Conservation (phyloP, 2,329 filamentous ascomycete genomes). For the Colletotrichum cereale region DNA sequence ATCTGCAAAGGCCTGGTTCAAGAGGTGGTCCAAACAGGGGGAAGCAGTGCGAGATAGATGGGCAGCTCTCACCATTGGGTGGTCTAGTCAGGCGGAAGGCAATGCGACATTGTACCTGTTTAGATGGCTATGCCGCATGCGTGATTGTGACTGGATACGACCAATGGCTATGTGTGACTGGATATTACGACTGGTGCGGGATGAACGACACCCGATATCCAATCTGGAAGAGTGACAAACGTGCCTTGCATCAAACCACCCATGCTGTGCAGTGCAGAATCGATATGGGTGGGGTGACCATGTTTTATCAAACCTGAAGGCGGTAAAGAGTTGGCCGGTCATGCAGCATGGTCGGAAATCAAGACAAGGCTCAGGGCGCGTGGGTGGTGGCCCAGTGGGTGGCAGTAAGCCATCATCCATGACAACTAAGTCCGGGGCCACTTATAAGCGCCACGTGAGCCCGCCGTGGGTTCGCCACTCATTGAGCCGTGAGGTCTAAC, state of each 20-base stretch:
- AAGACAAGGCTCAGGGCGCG: not conserved
- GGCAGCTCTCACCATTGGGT: conserved; percentile 26
- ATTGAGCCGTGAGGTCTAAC: conserved; percentile 24
- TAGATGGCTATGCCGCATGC: not conserved
- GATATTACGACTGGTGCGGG: conserved; percentile 3
- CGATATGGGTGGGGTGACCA: conserved; percentile 17
- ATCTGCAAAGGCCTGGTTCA: conserved; percentile 10
- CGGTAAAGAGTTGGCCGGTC: conserved; percentile 1
- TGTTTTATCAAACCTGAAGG: not conserved
- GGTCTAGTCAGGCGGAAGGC: conserved; percentile 6
- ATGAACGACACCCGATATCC: not conserved
- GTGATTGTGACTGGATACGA: not conserved
- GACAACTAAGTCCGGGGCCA: conserved; percentile 15
- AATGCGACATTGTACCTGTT: conserved; percentile 14
- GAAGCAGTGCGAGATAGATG: conserved; percentile 18
- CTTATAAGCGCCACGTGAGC: conserved; percentile 37
- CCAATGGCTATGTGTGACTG: not conserved
- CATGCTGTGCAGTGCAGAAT: not conserved
- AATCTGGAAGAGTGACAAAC: not conserved
- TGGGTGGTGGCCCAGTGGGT: not conserved
- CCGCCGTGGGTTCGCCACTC: conserved; percentile 24
- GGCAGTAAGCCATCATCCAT: conserved; percentile 1
- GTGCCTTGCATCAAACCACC: conserved; percentile 5
- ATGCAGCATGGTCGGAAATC: not conserved
- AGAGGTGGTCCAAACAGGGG: conserved; percentile 3